Evolutionary conservation across 257 asterid species (phyloP).

Genomic region (Primulina huaijiensis): DNA sequence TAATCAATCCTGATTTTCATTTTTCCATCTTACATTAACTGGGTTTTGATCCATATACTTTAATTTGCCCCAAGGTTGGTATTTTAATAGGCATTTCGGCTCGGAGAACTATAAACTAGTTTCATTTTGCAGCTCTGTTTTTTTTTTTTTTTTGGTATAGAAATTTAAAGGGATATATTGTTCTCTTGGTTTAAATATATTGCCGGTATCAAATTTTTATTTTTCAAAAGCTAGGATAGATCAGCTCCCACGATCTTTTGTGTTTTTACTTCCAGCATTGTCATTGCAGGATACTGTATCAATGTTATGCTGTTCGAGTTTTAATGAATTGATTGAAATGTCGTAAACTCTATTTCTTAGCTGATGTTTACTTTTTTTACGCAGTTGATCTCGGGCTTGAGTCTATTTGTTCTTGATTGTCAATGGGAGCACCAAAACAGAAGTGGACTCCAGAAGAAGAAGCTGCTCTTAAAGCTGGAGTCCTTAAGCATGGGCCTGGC

Average conservation of each 20-base stretch:
- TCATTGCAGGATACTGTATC: background rate
- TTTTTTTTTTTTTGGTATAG: background rate
- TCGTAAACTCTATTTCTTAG: background rate
- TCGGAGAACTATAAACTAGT: background rate
- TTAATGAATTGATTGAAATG: background rate
- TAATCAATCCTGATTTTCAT: background rate
- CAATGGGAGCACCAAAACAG: conserved; percentile 78
- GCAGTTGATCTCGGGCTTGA: conserved; percentile 18
- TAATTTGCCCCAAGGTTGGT: background rate
- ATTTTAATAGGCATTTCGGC: background rate
- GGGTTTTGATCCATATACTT: background rate
- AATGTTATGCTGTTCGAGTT: background rate
- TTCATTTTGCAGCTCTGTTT: background rate
- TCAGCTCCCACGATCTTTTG: background rate
- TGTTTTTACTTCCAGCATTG: too few relatives aligned
- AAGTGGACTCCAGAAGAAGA: conserved; percentile 84
- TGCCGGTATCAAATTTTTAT: background rate
- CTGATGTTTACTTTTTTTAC: conserved; percentile 8
- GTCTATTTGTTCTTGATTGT: conserved; percentile 12
- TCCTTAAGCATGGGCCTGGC: conserved; percentile 67
- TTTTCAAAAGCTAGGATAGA: background rate
- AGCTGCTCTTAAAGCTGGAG: conserved; percentile 78
- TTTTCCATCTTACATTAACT: background rate
- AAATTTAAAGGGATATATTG: background rate
- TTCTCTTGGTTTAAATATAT: background rate